Base-by-base conservation (phyloP, 78 protist genomes). In the Dictyostelium brefeldianum region DNA sequence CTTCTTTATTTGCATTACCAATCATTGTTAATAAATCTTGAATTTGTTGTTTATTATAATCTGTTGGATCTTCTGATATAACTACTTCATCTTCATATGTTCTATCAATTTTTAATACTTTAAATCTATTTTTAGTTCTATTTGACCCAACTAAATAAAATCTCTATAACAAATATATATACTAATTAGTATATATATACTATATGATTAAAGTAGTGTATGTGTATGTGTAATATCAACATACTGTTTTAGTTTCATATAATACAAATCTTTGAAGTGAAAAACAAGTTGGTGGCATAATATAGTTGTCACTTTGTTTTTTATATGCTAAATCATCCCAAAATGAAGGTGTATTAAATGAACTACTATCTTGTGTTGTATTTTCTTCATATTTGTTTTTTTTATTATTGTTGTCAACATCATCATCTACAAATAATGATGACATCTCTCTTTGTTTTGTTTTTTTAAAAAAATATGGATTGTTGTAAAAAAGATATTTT, bases 121-220 rank as follows among this genome's bases (percentile, higher is more conserved):
- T 71, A 57, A 64, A 74, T 36, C 79, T 73, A 25, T n/a, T 89
- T 18, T 87, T 81, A 9, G 67, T 65, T 48, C 94, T 78, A 59
- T 92, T 93, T 70, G 91, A 78, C 11, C 96, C 98, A n/a, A 97
- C 97, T n/a, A 97, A 59, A 73, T 62, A 90, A 81, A 96, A 97
- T 78, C 91, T 81, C 94, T 94, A 65, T 17, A 29, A n/a, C n/a
- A n/a, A 4, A 31, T 50, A 15, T 57, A 1, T 64, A 36, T 36
- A 36, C 5, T 36, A 2, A 83, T 59, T 59, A 59, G 18, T 59
- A 18, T 22, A 67, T 43, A 43, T 15, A 12, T 53, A n/a, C n/a
- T n/a, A n/a, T n/a, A n/a, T n/a, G n/a, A n/a, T n/a, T n/a, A n/a
- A n/a, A n/a, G n/a, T n/a, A n/a, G 20, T 53, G 5, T 53, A 53